phyloP scores from a whole-genome alignment of 345 rosid species.

The Limnanthes douglasii region DNA sequence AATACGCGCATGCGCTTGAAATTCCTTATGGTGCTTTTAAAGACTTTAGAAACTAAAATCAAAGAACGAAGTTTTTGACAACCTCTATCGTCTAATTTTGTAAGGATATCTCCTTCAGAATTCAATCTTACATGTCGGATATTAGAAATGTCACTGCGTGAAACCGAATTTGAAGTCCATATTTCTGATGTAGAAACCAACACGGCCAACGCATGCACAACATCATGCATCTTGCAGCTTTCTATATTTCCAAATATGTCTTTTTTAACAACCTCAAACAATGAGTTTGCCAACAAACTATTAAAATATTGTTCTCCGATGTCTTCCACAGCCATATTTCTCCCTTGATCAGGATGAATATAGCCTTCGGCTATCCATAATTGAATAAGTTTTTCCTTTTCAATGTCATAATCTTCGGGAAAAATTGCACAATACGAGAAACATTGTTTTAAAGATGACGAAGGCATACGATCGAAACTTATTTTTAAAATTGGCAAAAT shows the following conservation, averaged over 20 bases:
- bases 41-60: not conserved
- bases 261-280: slow-evolving; percentile 9
- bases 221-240: no score
- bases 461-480: not conserved
- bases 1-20: slow-evolving; percentile 4
- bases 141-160: not conserved
- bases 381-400: not conserved
- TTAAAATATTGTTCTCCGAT: slow-evolving; percentile 10
- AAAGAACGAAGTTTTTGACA: not conserved
- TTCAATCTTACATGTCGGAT: slow-evolving; percentile 1
- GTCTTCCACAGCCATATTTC: not conserved
- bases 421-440: not conserved
- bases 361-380: slow-evolving; percentile 19
- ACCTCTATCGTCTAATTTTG: not conserved
- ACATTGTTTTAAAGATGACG: not conserved
- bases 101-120: not conserved
- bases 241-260: not conserved
- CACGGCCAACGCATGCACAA: not conserved
- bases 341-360: not conserved
- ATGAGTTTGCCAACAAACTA: slow-evolving; percentile 8
- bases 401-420: not conserved
- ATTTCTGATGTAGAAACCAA: slow-evolving; percentile 6
- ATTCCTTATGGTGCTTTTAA: no score
- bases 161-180: not conserved
- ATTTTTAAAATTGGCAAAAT: not conserved